These are phyloP conservation scores for Plectosphaerella plurivora DNA, from an alignment of 2,329 filamentous ascomycete species.

Conservation along the genomic window DNA sequence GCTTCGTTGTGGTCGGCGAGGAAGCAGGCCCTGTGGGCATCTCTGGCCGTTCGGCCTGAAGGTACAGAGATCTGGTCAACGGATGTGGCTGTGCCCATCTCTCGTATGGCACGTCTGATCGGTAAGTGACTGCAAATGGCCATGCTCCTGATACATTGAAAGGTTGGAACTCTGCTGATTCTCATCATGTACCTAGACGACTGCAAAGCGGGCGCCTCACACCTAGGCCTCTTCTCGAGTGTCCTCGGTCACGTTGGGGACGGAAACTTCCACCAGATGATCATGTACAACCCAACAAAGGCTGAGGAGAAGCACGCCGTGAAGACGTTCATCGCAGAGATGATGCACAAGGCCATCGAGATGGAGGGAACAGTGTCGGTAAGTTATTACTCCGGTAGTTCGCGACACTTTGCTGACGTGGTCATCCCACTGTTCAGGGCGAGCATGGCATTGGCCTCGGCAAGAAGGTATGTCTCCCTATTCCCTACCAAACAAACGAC, in stretches of 20 bases:
- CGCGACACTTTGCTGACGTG: too few relatives aligned
- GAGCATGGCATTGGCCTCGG: conserved; percentile 69
- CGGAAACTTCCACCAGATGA: conserved; percentile 65
- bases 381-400: not conserved
- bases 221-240: conserved; percentile 57
- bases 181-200: conserved; percentile 34
- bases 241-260: conserved; percentile 74
- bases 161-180: too few relatives aligned
- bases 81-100: conserved; percentile 75
- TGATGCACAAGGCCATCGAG: conserved; percentile 66
- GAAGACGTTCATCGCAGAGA: conserved; percentile 58
- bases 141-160: too few relatives aligned
- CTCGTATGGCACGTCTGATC: conserved; percentile 66
- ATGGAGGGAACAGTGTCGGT: conserved; percentile 25
- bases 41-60: conserved; percentile 59
- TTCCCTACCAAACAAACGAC: conserved; percentile 35
- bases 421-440: conserved; percentile 27
- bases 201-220: conserved; percentile 60
- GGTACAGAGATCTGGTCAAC: conserved; percentile 70
- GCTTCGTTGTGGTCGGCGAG: conserved; percentile 70
- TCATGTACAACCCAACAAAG: conserved; percentile 40
- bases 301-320: conserved; percentile 50
- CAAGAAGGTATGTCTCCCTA: conserved; percentile 47
- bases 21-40: conserved; percentile 70
- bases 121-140: conserved; percentile 15